phyloP scores from a whole-genome alignment of 345 rosid genomes.

The Firmiana major region DNA sequence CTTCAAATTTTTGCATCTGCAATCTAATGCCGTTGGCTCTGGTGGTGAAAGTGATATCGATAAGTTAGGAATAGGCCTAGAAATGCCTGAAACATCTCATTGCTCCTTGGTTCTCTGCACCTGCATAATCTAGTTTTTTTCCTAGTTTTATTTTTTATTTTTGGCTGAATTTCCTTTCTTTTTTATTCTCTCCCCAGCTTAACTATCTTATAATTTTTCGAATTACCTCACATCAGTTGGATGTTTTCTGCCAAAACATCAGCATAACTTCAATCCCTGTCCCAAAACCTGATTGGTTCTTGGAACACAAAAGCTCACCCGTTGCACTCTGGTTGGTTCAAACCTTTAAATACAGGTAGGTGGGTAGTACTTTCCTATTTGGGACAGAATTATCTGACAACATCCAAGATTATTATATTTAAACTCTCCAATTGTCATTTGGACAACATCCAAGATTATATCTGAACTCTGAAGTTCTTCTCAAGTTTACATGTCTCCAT shows the following conservation, averaged over 20 bases:
- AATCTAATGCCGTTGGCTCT: not conserved
- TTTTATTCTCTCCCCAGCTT: not conserved
- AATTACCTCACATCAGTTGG: not conserved
- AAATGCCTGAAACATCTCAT: not conserved
- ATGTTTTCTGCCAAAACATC: not conserved
- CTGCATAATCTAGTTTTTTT: not conserved
- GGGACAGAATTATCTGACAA: not conserved
- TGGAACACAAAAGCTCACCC: too few species aligned
- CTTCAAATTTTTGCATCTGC: not conserved
- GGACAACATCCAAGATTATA: not conserved
- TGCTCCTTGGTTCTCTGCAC: not conserved
- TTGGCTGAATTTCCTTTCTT: not conserved
- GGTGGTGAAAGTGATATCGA: not conserved
- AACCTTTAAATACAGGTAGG: not conserved
- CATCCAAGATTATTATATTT: not conserved
- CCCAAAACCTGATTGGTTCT: too few species aligned
- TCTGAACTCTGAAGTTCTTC: not conserved
- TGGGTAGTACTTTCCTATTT: not conserved
- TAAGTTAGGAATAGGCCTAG: slow-evolving; percentile 9
- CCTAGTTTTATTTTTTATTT: too few species aligned
- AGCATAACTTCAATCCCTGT: not conserved
- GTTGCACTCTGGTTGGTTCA: not conserved
- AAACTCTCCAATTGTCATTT: not conserved
- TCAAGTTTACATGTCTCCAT: not conserved
- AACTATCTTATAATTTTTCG: not conserved